A percentile compares a stretch with the other conserved stretches of the same genome.
phyloP scores from a whole-genome alignment of 2,329 filamentous ascomycete genomes.

The Septoria petroselini region DNA sequence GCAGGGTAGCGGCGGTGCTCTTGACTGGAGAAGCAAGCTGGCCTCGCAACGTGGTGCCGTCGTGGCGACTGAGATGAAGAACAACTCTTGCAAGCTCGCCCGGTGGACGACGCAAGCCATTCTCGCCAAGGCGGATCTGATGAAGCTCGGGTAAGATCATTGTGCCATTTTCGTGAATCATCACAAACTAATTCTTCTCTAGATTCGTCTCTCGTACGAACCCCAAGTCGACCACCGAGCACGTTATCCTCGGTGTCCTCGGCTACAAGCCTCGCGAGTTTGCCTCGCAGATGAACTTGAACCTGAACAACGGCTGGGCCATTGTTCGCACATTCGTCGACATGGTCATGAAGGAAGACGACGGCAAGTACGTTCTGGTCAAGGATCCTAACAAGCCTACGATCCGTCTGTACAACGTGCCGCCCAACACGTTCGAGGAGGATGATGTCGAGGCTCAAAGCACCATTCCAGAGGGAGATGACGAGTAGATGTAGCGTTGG shows the following conservation, averaged over 20 bases:
- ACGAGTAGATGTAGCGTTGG: constrained; percentile 44
- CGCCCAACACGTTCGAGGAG: constrained; percentile 83
- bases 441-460: constrained; percentile 73
- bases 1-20: constrained; percentile 85
- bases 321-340: constrained; percentile 98
- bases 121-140: constrained; percentile 91
- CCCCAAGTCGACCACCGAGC: constrained; percentile 87
- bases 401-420: constrained; percentile 88
- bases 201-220: constrained; percentile 94
- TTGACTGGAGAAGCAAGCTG: constrained; percentile 96
- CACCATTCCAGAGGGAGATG: constrained; percentile 52
- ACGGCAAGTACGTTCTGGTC: constrained; percentile 72
- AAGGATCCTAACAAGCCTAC: constrained; percentile 97
- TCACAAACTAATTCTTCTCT: constrained; percentile 4
- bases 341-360: constrained; percentile 71
- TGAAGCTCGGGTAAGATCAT: constrained; percentile 84
- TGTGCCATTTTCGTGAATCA: constrained; percentile 4
- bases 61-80: constrained; percentile 99
- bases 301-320: constrained; percentile 95
- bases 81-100: constrained; percentile 98
- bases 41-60: constrained; percentile 93
- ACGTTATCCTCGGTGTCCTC: constrained; percentile 91
- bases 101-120: constrained; percentile 97
- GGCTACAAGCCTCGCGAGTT: constrained; percentile 99
- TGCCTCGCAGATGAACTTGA: constrained; percentile 95